Base-by-base conservation (phyloP, 768 basidiomycete genomes). In the Lactarius vividus region DNA sequence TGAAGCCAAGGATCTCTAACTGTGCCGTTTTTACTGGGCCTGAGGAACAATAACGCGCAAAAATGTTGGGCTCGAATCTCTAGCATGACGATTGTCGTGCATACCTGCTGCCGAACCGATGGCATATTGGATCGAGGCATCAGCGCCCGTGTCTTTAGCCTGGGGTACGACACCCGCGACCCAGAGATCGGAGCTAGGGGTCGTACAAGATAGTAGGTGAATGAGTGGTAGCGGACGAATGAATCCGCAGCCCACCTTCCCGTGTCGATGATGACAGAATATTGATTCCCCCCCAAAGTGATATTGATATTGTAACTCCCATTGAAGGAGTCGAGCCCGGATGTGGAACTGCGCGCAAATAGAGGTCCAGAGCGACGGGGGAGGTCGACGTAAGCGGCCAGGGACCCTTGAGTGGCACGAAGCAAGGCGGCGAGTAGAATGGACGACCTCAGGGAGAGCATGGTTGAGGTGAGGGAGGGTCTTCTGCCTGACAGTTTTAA, bases 111-210 rank as follows among this genome's bases (percentile, higher is more conserved):
- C 83, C 1, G 74, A 72, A 26, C 85, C 85, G 5, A 82, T 77
- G 4, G 84, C 87, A 75, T 88, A 88, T 4, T 73, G 70, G n/a
- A 87, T 78, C 11, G 69, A 70, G 20, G 79, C 75, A 15, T 74
- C 74, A 62, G 70, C 72, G 2, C 78, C 79, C 40, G 82, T 79
- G n/a, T 73, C 68, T 16, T 68, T 75, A 31, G 79, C 80, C 29
- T 71, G 73, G 4, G 77, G 75, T 7, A 86, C 81, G 53, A 66
- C 61, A 49, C 80, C 79, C 5, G 83, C 79, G 4, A 88, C 81
- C 82, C 84, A 88, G 13, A 88, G 75, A 72, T 89, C 88, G 16
- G 88, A 85, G 64, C 88, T 89, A 57, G 10, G 26, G 31, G 63
- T 31, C 3, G 23, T 23, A n/a, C 13, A 29, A 55, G 54, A n/a